phyloP scores from a whole-genome alignment of 1,139 yeast genomes.

The Nadsonia starkeyi-henricii region DNA sequence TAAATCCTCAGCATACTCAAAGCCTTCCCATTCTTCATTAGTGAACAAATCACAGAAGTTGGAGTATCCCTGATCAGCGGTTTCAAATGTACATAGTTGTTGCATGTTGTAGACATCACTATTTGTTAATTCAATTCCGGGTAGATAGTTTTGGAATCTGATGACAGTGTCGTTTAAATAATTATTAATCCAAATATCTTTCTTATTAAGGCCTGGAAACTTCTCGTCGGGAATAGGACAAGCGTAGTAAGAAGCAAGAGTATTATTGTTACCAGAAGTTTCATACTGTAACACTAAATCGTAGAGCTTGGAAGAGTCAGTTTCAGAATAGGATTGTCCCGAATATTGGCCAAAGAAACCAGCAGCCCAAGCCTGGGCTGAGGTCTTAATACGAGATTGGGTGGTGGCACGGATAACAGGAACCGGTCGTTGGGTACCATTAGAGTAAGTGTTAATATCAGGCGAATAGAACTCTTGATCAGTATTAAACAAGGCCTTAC shows the following conservation, averaged over 20 bases:
- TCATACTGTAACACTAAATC: constrained; percentile 24
- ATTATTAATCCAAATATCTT: constrained; percentile 21
- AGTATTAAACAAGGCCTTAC: constrained; percentile 20
- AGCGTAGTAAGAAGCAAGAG: constrained; percentile 27
- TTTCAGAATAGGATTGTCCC: constrained; percentile 19
- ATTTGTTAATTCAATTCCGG: constrained; percentile 28
- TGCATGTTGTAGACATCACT: constrained; percentile 29
- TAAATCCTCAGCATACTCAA: constrained; percentile 31
- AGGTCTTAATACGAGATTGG: constrained; percentile 27
- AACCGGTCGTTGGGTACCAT: constrained; percentile 22
- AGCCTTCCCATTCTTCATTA: constrained; percentile 35
- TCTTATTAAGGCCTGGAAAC: constrained; percentile 15
- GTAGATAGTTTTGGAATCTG: constrained; percentile 29
- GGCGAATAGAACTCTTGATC: constrained; percentile 14
- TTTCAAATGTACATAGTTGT: constrained; percentile 34
- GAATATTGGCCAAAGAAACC: constrained; percentile 31
- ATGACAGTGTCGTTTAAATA: constrained; percentile 30
- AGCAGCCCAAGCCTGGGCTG: constrained; percentile 32
- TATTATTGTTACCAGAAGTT: constrained; percentile 24
- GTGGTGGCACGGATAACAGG: constrained; percentile 27
- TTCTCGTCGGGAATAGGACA: constrained; percentile 25
- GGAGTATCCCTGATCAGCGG: constrained; percentile 33
- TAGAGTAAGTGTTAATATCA: constrained; percentile 18
- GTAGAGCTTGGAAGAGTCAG: constrained; percentile 16
- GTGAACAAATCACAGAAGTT: constrained; percentile 35